phyloP scores from a whole-genome alignment of 1,139 yeast species.

The Candida glucosophila region DNA sequence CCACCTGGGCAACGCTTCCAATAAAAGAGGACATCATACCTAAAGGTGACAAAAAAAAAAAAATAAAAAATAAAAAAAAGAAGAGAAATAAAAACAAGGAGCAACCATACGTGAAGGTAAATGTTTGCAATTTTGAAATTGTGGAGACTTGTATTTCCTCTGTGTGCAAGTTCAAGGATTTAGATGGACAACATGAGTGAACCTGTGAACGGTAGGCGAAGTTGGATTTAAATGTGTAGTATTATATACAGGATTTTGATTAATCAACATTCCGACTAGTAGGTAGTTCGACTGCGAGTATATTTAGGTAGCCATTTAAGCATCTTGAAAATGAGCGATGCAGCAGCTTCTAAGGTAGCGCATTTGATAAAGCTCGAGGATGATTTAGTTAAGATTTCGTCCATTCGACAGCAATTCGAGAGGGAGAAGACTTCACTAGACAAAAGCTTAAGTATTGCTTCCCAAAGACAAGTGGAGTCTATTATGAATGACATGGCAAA shows the following conservation, averaged over 20 bases:
- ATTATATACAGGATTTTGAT: too few relatives aligned
- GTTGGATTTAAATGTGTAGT: too few relatives aligned
- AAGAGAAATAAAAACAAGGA: background rate
- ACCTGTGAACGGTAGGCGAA: too few relatives aligned
- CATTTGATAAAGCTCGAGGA: slow-evolving; percentile 42
- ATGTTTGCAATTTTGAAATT: too few relatives aligned
- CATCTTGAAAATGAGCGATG: slow-evolving; percentile 42
- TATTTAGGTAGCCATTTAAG: too few relatives aligned
- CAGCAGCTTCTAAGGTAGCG: slow-evolving; percentile 36
- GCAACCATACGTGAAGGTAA: background rate
- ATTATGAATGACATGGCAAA: slow-evolving; percentile 33
- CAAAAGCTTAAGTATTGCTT: slow-evolving; percentile 55
- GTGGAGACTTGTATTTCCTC: too few relatives aligned
- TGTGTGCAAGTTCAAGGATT: too few relatives aligned
- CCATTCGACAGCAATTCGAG: slow-evolving; percentile 48
- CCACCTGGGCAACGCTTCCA: slow-evolving; percentile 6
- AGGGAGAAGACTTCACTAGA: slow-evolving; percentile 73
- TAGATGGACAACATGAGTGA: too few relatives aligned
- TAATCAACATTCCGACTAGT: too few relatives aligned
- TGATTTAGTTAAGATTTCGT: slow-evolving; percentile 49
- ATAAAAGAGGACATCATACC: too few relatives aligned
- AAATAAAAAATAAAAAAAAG: slow-evolving; percentile 1
- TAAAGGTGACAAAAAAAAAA: slow-evolving; percentile 4
- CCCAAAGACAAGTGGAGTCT: slow-evolving; percentile 51
- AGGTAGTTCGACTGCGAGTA: too few relatives aligned